phyloP scores from a whole-genome alignment of 1,284 basidiomycete species.

The Cystobasidiaceae sp. region DNA sequence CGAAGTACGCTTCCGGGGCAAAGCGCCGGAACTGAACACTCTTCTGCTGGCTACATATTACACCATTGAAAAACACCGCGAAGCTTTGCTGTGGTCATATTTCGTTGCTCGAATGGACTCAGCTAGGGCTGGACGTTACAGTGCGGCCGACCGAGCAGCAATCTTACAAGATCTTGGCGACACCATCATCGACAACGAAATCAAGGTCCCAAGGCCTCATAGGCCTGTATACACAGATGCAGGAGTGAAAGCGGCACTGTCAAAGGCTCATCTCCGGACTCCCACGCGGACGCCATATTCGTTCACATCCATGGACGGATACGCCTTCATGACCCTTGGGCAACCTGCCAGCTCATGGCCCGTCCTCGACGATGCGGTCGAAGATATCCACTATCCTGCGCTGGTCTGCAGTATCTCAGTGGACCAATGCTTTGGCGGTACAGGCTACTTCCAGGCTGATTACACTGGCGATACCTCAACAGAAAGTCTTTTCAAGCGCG shows the following conservation, averaged over 20 bases:
- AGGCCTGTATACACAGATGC: not conserved
- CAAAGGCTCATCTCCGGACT: not conserved
- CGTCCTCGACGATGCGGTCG: not conserved
- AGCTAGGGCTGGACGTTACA: not conserved
- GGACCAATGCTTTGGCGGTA: conserved; percentile 3
- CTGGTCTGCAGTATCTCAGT: conserved; percentile 6
- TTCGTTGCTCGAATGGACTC: conserved; percentile 15
- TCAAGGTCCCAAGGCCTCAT: not conserved
- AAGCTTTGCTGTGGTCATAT: conserved; percentile 27
- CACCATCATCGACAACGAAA: not conserved
- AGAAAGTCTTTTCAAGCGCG: conserved; percentile 9
- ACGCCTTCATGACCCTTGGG: conserved; percentile 14
- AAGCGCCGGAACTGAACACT: not conserved
- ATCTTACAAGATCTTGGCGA: not conserved
- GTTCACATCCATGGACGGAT: conserved; percentile 8
- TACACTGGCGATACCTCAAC: not conserved
- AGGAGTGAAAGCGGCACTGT: not conserved
- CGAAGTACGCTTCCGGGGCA: conserved; percentile 17
- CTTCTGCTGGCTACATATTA: conserved; percentile 11
- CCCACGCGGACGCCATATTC: not conserved
- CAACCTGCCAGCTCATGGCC: not conserved
- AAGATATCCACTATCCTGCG: not conserved
- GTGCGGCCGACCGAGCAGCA: not conserved
- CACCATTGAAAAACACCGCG: conserved; percentile 18
- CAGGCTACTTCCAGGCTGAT: not conserved